A percentile compares a stretch with the other conserved stretches of the same genome.
These are phyloP conservation scores for Pisolithus marmoratus DNA, from an alignment of 768 basidiomycete genomes.

Conservation along the genomic window DNA sequence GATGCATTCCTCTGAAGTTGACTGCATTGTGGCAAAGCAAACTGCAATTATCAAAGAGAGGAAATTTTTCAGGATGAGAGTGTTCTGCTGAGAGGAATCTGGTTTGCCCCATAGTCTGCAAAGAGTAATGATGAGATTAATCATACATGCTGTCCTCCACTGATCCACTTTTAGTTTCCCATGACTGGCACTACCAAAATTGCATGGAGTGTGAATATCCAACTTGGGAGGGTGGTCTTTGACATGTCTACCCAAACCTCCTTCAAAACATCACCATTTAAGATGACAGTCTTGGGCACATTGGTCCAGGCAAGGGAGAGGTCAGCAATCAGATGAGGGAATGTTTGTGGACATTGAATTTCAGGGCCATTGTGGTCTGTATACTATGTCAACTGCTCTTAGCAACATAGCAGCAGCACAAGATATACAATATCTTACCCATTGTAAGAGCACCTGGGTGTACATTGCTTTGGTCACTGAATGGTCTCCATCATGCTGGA, in stretches of 20 bases:
- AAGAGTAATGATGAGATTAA: constrained; percentile 25
- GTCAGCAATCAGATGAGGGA: neutral
- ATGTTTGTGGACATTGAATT: neutral
- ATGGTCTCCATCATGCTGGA: too few species aligned
- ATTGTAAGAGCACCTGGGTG: too few species aligned
- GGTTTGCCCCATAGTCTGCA: constrained; percentile 23
- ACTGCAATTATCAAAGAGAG: constrained; percentile 2
- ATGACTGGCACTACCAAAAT: constrained; percentile 27
- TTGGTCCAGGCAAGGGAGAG: neutral
- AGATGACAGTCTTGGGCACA: neutral
- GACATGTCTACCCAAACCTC: constrained; percentile 5
- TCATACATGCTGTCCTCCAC: constrained; percentile 14
- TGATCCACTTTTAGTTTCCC: constrained; percentile 32
- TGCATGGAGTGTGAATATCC: constrained; percentile 22
- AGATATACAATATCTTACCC: too few species aligned
- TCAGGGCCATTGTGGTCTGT: neutral
- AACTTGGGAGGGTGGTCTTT: constrained; percentile 12
- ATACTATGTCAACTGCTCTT: too few species aligned
- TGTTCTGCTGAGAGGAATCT: neutral
- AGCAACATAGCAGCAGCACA: too few species aligned
- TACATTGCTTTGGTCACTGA: too few species aligned
- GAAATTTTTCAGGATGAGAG: neutral
- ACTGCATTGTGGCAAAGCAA: neutral
- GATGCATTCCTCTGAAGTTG: neutral
- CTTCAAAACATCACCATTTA: neutral